These are phyloP conservation scores for Pisolithus albus DNA, from an alignment of 768 basidiomycete genomes.

Conservation along the genomic window DNA sequence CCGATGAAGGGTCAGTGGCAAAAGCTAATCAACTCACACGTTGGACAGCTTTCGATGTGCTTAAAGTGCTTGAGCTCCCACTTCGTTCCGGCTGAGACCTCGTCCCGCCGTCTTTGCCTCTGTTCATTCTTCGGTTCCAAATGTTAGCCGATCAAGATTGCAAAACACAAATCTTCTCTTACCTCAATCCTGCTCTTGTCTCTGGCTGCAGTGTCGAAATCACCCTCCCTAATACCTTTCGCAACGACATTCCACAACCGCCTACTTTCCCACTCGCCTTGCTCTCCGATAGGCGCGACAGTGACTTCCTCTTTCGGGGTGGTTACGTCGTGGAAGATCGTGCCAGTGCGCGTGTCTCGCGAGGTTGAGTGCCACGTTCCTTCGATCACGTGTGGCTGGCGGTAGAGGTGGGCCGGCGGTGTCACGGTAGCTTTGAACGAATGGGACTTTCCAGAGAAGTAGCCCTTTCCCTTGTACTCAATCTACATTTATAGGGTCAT, in stretches of 20 bases:
- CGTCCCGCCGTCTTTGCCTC: conserved; percentile 81
- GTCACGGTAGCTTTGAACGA: conserved; percentile 80
- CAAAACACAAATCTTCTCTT: conserved; percentile 5
- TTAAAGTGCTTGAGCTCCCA: conserved; percentile 80
- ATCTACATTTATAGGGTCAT: conserved; percentile 42
- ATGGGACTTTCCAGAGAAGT: conserved; percentile 90
- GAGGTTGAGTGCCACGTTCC: conserved; percentile 76
- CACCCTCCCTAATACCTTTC: conserved; percentile 84
- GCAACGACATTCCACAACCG: conserved; percentile 81
- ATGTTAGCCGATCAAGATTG: background rate
- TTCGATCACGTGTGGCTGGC: conserved; percentile 52
- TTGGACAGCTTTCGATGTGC: conserved; percentile 60
- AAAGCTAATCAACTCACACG: conserved; percentile 46
- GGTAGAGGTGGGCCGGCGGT: conserved; percentile 39
- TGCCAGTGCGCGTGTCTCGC: conserved; percentile 40
- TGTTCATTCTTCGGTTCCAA: conserved; percentile 68
- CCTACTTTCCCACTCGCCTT: conserved; percentile 84
- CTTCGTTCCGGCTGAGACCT: conserved; percentile 57
- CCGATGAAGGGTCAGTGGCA: background rate
- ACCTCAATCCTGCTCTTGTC: conserved; percentile 94
- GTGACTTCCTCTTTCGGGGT: conserved; percentile 69
- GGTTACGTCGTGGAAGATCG: conserved; percentile 71
- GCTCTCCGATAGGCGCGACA: conserved; percentile 51
- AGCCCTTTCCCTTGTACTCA: conserved; percentile 96
- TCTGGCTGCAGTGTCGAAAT: conserved; percentile 83